A percentile compares a stretch with the other conserved stretches of the same genome.
phyloP scores from a whole-genome alignment of 2,329 filamentous ascomycete genomes.

The Periconia sp. region DNA sequence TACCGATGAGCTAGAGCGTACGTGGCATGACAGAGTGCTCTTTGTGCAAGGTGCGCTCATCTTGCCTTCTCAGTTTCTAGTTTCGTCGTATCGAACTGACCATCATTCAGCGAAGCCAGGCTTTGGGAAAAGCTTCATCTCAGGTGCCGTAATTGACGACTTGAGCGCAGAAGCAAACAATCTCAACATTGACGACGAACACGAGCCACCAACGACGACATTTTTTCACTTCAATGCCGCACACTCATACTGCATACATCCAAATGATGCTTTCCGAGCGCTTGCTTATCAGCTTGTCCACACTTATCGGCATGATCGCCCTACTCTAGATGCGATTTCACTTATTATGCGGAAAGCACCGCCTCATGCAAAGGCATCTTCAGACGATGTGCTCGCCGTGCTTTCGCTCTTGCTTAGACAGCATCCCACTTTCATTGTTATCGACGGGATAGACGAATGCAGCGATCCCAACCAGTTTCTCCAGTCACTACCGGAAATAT shows the following conservation, averaged over 20 bases:
- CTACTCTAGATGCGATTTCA: constrained; percentile 33
- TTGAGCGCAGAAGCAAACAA: constrained; percentile 25
- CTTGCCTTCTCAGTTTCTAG: not conserved
- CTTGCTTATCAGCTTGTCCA: constrained; percentile 34
- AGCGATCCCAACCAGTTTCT: constrained; percentile 26
- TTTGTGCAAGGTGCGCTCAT: constrained; percentile 35
- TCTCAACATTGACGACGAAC: constrained; percentile 28
- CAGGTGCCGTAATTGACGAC: constrained; percentile 29
- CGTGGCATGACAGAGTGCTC: constrained; percentile 35
- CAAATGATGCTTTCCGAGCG: constrained; percentile 30
- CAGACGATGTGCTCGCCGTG: constrained; percentile 32
- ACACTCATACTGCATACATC: constrained; percentile 19
- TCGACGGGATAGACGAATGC: constrained; percentile 39
- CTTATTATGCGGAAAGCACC: constrained; percentile 33
- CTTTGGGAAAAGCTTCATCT: constrained; percentile 38
- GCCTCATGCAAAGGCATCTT: constrained; percentile 27
- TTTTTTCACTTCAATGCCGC: constrained; percentile 32
- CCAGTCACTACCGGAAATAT: constrained; percentile 25
- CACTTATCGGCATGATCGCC: constrained; percentile 25
- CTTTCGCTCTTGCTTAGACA: constrained; percentile 34
- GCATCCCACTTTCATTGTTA: constrained; percentile 36
- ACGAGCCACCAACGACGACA: constrained; percentile 24
- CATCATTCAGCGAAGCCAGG: constrained; percentile 28
- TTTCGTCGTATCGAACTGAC: constrained; percentile 6
- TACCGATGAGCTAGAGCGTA: constrained; percentile 13